phyloP scores from a whole-genome alignment of 352 stramenopile genomes.

The Sclerospora graminicola region DNA sequence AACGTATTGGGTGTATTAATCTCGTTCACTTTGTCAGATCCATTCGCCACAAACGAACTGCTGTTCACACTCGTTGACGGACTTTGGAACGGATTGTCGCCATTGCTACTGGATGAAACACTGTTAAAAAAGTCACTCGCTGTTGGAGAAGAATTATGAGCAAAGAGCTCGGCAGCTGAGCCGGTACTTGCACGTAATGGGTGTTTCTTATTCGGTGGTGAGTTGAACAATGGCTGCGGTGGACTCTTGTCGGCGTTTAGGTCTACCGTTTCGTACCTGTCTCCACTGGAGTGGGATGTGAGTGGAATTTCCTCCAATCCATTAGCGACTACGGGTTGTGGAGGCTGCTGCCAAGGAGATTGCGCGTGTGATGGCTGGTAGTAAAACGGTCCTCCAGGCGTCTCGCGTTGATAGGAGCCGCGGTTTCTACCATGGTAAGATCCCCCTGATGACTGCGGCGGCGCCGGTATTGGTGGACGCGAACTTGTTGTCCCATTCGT shows the following conservation, averaged over 20 bases:
- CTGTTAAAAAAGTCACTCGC: constrained; percentile 5
- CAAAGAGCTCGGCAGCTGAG: constrained; percentile 13
- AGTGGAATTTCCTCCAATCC: constrained; percentile 24
- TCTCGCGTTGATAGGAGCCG: constrained; percentile 23
- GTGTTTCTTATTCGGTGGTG: too few relatives aligned
- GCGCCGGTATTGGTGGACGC: constrained; percentile 14
- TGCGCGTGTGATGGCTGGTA: constrained; percentile 17
- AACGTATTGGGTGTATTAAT: not conserved
- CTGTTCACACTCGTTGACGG: constrained; percentile 2
- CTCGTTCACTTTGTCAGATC: not conserved
- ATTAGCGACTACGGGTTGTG: not conserved
- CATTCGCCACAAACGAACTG: not conserved
- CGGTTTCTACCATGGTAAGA: constrained; percentile 11
- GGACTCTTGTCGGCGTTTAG: constrained; percentile 19
- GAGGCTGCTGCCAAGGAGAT: constrained; percentile 3
- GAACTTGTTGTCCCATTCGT: constrained; percentile 9
- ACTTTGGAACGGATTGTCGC: constrained; percentile 12
- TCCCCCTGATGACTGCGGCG: constrained; percentile 21
- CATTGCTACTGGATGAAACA: not conserved
- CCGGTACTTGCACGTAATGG: constrained; percentile 5
- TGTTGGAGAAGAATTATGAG: constrained; percentile 6
- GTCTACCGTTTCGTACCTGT: constrained; percentile 36
- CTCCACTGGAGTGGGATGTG: constrained; percentile 19
- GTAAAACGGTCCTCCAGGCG: constrained; percentile 19
- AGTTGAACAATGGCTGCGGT: too few relatives aligned